Base-by-base conservation (phyloP, 345 rosid genomes). In the Moricandia arvensis region DNA sequence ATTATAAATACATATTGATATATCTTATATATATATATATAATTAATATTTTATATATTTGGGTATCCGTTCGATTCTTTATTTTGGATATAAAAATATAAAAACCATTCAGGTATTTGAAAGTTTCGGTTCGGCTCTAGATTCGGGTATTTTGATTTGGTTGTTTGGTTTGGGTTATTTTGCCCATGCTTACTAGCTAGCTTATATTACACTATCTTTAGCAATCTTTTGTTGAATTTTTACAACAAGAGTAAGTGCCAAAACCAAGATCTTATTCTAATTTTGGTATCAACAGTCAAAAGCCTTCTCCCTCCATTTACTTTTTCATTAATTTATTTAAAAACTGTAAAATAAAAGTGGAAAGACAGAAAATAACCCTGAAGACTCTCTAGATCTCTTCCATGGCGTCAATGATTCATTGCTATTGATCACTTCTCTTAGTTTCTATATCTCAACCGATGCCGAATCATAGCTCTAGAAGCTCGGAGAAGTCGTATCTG, bases 401-500 rank as follows among this genome's bases (percentile, higher is more conserved):
- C 31, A 55, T 65, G 58, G 58, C 58, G 5, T 12, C 34, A 16
- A 7, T 53, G 43, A 53, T 21, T 18, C 7, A 66, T 6, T 13
- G 0, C 10, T 0, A 30, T 5, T 66, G 37, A 75, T 73, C 51
- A 7, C 57, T 55, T 1, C 18, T 38, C 11, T 37, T 11, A 18
- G 8, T 8, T 41, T 57, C 13, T 11, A 24, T 10, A 55, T 45
- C 16, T 9, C 26, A 45, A 49, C 5, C 7, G 17, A 74, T 77
- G 71, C 58, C 71, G 26, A 69, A 57, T 33, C 71, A 78, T 47
- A 75, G 37, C 71, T 34, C 75, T 2, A 75, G 54, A 69, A 85
- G 68, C n/a, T 67, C 79, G n/a, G 91, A 80, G 79, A 73, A 76
- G 76, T 88, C 88, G 15, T 89, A 88, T 10, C 79, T 87, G 4